Evolutionary conservation across 805 yeast genomes (phyloP), one percentile per base, ranked within the genome.

Genomic region (Ogataea nonfermentans): DNA sequence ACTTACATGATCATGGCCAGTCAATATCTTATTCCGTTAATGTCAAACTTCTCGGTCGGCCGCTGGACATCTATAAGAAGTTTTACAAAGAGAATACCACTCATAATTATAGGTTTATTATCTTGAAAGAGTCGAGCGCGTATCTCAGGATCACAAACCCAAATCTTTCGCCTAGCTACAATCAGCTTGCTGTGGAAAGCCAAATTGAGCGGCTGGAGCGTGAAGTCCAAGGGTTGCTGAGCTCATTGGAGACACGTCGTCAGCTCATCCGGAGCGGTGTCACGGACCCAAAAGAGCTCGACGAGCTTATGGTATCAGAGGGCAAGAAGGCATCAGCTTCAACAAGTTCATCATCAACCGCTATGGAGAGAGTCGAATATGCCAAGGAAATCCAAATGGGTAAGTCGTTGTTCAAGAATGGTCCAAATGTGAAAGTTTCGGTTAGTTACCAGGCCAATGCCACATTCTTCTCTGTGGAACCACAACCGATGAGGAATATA

Each of bases 41-140:
- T 43, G 77, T 78, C n/a, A 70, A 71, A 40, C 62, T 78, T 31
- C 73, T 79, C 19, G 83, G 79, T 35, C 64, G 67, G 41, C 59
- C 61, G 1, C 57, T 62, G 11, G 61, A 62, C 9, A 27, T 31
- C 12, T 53, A 55, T 30, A 53, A 56, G 37, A 45, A 49, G 34
- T 54, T 31, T 19, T 53, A 55, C 35, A 35, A 38, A 11, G 27
- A 34, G 2, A 29, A 41, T 23, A 48, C 53, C 6, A 35, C 47
- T 12, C 46, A 48, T 19, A 54, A 56, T 7, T 53, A 47, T 43
- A 55, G 54, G 19, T 53, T 57, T 34, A 51, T 57, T 12, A 30
- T 44, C 10, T 26, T 55, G 15, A 49, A 55, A 31, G 52, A 49
- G 23, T 25, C 37, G 2, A 44, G 47, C 15, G 52, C 48, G 31